A percentile compares a stretch with the other conserved stretches of the same genome.
Evolutionary conservation across 805 yeast species (phyloP).

Genomic region (Starmera pachycereana): DNA sequence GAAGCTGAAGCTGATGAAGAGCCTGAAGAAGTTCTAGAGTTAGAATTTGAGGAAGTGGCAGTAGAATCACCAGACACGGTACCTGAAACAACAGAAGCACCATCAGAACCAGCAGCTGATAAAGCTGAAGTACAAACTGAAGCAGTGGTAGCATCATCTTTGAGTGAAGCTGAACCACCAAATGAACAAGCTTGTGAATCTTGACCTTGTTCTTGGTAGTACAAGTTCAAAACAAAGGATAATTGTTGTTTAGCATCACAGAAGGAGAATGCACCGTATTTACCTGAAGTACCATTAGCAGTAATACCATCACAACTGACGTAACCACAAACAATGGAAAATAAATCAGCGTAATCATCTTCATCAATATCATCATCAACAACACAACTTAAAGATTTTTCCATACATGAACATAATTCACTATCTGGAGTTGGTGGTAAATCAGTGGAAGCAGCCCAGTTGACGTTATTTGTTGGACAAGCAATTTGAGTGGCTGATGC

Average conservation of each 20-base stretch:
- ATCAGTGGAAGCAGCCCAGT: conserved; percentile 59
- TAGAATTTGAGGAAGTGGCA: conserved; percentile 9
- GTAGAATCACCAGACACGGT: conserved; percentile 19
- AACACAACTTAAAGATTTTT: conserved; percentile 47
- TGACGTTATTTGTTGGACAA: conserved; percentile 47
- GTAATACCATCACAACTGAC: conserved; percentile 51
- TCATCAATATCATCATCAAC: conserved; percentile 40
- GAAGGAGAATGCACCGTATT: conserved; percentile 65
- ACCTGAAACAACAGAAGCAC: conserved; percentile 48
- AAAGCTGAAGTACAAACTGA: conserved; percentile 47
- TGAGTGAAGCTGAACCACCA: conserved; percentile 54
- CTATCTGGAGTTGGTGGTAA: conserved; percentile 76
- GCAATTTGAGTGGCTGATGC: conserved; percentile 35
- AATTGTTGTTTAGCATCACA: conserved; percentile 58
- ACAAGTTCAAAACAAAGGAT: conserved; percentile 53
- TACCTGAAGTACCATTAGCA: conserved; percentile 54
- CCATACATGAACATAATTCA: conserved; percentile 54
- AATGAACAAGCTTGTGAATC: conserved; percentile 50
- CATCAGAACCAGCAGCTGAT: conserved; percentile 58
- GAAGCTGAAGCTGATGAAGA: conserved; percentile 8
- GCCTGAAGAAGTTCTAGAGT: conserved; percentile 4
- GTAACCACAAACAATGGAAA: conserved; percentile 44
- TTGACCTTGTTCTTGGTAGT: conserved; percentile 40
- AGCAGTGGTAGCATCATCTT: conserved; percentile 34
- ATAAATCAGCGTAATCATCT: conserved; percentile 52